Evolutionary conservation across 139 green algal genomes (phyloP), one percentile per base, ranked within the genome.

Genomic region (Chlamydomonas applanata): DNA sequence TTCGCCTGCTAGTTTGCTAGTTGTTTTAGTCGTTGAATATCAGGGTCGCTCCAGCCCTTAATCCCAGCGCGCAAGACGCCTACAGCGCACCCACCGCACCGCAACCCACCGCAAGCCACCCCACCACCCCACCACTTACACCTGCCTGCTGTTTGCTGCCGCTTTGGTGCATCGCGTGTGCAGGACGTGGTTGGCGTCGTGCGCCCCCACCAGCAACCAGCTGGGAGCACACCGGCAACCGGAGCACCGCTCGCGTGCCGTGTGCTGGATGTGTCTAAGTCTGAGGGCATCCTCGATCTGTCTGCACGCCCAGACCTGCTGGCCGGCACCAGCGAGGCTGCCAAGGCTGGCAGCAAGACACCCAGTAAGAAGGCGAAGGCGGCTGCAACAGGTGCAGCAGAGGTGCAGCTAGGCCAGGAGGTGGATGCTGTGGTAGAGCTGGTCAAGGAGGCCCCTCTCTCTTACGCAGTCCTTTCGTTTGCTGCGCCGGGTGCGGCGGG

Each of bases 211-310:
- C 70, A 82, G 53, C 9, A 36, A 34, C 36, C 64, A 2, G 1
- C 34, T 4, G 36, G 40, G 7, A 49, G 40, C n/a, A 35, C 44
- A 17, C 56, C 61, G 4, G 59, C 59, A 4, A 32, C 69, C n/a
- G 81, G 76, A 62, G 24, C 32, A 24, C 29, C 7, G 7, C 11
- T 86, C 17, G 11, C n/a, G 1, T 77, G 67, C 35, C 57, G 65
- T 0, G 86, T 97, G 30, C 69, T 97, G 66, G 91, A 97, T 68
- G 73, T 93, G 46, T 86, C 76, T 71, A 85, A 88, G 72, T 34
- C 56, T 20, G 87, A 92, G 7, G 90, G 90, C 49, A 86, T 94
- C 30, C 75, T 96, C 24, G 90, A 97, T 73, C 82, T 97, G 1
- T 88, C 56, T 13, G 29, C 90, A 25, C 65, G 29, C 20, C 34